Evolutionary conservation across 768 basidiomycete species (phyloP).

Genomic region (Coprinopsis sp.): DNA sequence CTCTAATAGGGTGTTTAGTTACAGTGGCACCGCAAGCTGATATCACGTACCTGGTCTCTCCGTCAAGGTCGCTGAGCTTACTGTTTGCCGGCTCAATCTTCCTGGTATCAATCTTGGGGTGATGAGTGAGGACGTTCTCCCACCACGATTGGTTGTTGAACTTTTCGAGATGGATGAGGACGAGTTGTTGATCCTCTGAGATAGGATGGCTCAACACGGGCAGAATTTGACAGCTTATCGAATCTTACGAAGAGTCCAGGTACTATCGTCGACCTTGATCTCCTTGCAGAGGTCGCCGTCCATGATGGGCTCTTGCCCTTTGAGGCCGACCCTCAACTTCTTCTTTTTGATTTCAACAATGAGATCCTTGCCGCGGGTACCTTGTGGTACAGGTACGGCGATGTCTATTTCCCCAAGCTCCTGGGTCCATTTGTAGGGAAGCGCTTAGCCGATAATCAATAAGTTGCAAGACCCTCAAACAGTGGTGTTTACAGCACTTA

Average conservation of each 20-base stretch:
- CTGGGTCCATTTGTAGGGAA: constrained; percentile 92
- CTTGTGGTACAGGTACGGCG: constrained; percentile 77
- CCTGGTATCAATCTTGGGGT: constrained; percentile 93
- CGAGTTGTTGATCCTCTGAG: constrained; percentile 70
- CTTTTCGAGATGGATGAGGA: constrained; percentile 82
- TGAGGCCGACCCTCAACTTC: constrained; percentile 78
- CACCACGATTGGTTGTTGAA: constrained; percentile 91
- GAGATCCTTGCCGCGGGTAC: constrained; percentile 79
- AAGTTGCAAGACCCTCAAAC: background rate
- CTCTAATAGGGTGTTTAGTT: constrained; percentile 40
- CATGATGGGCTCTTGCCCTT: constrained; percentile 80
- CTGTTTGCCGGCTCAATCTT: constrained; percentile 96
- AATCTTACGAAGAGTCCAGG: constrained; percentile 91
- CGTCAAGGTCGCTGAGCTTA: constrained; percentile 93
- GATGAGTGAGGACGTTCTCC: constrained; percentile 93
- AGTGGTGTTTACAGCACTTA: constrained; percentile 32
- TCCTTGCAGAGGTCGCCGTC: constrained; percentile 90
- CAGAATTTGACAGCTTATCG: constrained; percentile 10
- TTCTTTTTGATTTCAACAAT: constrained; percentile 72
- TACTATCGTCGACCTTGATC: constrained; percentile 94
- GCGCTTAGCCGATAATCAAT: constrained; percentile 40
- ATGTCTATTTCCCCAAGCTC: constrained; percentile 85
- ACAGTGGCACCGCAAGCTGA: background rate
- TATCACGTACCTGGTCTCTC: constrained; percentile 75
- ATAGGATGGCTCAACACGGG: constrained; percentile 1